Evolutionary conservation across 805 yeast species (phyloP).

Genomic region (Myxozyma geophila): DNA sequence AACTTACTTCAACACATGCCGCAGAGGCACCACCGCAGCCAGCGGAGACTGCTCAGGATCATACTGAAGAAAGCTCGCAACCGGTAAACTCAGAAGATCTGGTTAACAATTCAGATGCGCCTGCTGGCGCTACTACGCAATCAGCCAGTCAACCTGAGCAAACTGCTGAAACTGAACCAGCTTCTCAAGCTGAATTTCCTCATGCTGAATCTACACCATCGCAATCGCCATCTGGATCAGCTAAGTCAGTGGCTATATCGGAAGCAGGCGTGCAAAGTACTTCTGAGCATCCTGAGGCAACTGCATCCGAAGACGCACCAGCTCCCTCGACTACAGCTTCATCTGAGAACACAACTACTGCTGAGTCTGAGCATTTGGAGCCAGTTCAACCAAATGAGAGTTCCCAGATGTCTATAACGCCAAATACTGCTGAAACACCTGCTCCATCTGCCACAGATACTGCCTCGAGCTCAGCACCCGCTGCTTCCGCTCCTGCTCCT

Average conservation of each 20-base stretch:
- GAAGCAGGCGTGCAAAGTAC: not conserved
- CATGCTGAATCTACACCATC: no score
- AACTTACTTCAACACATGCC: no score
- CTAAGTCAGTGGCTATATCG: not conserved
- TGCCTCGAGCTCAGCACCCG: not conserved
- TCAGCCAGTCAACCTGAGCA: not conserved
- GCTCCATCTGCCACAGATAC: not conserved
- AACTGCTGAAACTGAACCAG: not conserved
- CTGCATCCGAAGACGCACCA: constrained; percentile 1
- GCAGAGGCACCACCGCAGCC: no score
- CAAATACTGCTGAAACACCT: not conserved
- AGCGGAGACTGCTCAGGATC: no score
- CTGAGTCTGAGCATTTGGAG: constrained; percentile 11
- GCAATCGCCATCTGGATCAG: not conserved
- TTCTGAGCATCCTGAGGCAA: not conserved
- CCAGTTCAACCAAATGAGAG: not conserved
- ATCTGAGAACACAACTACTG: constrained; percentile 1
- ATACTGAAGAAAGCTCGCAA: no score
- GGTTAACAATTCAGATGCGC: not conserved
- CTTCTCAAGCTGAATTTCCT: not conserved
- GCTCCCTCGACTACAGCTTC: constrained; percentile 11
- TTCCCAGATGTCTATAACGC: not conserved
- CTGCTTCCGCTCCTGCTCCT: not conserved
- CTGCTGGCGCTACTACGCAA: not conserved
- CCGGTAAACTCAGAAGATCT: not conserved